Evolutionary conservation across 768 basidiomycete species (phyloP), one percentile per base, ranked within the genome.

Genomic region (Amanita phalloides): DNA sequence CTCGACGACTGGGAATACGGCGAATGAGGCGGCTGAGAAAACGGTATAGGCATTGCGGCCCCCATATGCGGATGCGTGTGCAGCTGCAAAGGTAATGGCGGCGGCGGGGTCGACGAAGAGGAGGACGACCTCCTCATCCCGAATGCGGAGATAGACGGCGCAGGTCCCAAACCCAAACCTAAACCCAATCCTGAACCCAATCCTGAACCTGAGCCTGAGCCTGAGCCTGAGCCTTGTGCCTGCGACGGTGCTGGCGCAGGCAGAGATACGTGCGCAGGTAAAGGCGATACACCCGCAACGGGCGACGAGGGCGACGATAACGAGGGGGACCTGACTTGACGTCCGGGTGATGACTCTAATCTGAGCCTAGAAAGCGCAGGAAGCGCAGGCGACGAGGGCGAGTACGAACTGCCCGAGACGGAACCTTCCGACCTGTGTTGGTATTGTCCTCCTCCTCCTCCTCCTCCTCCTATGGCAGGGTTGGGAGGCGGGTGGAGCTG

Each of bases 231-330:
- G 6, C 17, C 5, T 45, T 7, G 26, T 13, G 14, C 30, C 11
- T 20, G 17, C 5, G 3, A 32, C 8, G 46, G 35, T n/a, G 44
- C n/a, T n/a, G n/a, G 26, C 14, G 44, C 25, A 30, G 28, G 17
- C n/a, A 28, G 3, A 4, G 46, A 21, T 11, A 11, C 10, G 4
- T 23, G 11, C 11, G 13, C 28, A 7, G 28, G 28, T 8, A 30
- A 35, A 4, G 48, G 48, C 9, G 48, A 17, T 21, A 33, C 28
- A 6, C 4, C 26, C 17, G 42, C 30, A 4, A 39, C 41, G 7
- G 61, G 57, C 7, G 68, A 62, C 0, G 67, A 63, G 2, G 65
- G 65, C 2, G 64, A 66, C n/a, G 64, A 49, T 1, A 62, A 66
- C 9, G 36, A 41, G 6, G 37, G 10, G n/a, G 37, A 11, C 23